phyloP scores from a whole-genome alignment of 768 basidiomycete genomes.

The Mycena rebaudengoi region DNA sequence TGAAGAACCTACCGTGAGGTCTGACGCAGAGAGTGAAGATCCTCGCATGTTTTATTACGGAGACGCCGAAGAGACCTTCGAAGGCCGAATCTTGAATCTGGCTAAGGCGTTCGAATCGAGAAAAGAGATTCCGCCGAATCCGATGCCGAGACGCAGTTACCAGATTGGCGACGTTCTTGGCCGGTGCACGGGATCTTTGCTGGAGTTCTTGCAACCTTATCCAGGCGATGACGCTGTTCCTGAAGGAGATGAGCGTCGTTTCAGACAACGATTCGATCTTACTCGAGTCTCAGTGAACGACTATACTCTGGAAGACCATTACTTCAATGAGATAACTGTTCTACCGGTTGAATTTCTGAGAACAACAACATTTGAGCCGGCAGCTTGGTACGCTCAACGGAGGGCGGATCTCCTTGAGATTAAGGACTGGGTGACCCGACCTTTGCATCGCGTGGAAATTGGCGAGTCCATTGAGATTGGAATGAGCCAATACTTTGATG shows the following conservation, averaged over 20 bases:
- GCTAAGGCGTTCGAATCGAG: not conserved
- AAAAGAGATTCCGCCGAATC: too few relatives aligned
- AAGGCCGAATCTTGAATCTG: not conserved
- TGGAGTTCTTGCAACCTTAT: not conserved
- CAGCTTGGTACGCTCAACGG: not conserved
- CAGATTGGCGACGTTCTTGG: not conserved
- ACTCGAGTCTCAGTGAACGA: not conserved
- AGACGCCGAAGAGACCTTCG: not conserved
- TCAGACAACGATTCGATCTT: not conserved
- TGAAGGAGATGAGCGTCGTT: not conserved
- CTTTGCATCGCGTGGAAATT: too few relatives aligned
- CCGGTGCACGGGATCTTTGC: not conserved
- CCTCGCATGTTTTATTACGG: too few relatives aligned
- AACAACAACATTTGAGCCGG: not conserved
- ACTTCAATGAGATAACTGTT: not conserved
- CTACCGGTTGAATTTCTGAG: not conserved
- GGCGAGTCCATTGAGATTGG: too few relatives aligned
- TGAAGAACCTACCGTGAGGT: not conserved
- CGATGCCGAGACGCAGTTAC: too few relatives aligned
- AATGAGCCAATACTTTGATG: too few relatives aligned
- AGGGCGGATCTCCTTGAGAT: too few relatives aligned
- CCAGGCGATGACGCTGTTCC: not conserved
- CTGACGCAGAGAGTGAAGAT: too few relatives aligned
- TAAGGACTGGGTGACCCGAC: too few relatives aligned
- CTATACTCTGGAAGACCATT: not conserved